Conservation (phyloP, 257 asterid genomes). For the Przewalskia tangutica region DNA sequence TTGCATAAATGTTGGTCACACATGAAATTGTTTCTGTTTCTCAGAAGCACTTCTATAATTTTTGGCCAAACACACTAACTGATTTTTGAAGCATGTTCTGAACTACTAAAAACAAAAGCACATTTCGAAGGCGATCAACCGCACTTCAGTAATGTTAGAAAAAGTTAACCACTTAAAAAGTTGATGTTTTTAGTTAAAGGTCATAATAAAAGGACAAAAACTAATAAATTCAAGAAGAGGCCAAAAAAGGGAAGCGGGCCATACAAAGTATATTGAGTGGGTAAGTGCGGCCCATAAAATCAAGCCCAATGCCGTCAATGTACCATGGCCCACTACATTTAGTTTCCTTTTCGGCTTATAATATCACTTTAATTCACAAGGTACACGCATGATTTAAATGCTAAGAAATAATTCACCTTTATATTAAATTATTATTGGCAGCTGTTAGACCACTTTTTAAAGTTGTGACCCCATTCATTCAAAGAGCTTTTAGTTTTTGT, state of each 20-base stretch:
- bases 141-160: background rate
- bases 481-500: too few relatives aligned
- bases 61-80: too few relatives aligned
- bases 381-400: background rate
- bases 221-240: too few relatives aligned
- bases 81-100: too few relatives aligned
- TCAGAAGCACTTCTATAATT: too few relatives aligned
- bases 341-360: background rate
- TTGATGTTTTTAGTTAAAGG: background rate
- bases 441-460: background rate
- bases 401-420: background rate
- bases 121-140: too few relatives aligned
- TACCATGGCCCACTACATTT: constrained; percentile 9
- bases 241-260: constrained; percentile 26
- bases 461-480: too few relatives aligned
- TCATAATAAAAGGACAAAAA: background rate
- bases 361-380: background rate
- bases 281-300: background rate
- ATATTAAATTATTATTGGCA: background rate
- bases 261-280: background rate
- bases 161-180: background rate
- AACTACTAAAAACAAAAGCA: too few relatives aligned
- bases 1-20: too few relatives aligned
- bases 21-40: too few relatives aligned
- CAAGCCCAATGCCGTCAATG: constrained; percentile 17